phyloP scores from a whole-genome alignment of 345 rosid genomes.

The Microcos paniculata region DNA sequence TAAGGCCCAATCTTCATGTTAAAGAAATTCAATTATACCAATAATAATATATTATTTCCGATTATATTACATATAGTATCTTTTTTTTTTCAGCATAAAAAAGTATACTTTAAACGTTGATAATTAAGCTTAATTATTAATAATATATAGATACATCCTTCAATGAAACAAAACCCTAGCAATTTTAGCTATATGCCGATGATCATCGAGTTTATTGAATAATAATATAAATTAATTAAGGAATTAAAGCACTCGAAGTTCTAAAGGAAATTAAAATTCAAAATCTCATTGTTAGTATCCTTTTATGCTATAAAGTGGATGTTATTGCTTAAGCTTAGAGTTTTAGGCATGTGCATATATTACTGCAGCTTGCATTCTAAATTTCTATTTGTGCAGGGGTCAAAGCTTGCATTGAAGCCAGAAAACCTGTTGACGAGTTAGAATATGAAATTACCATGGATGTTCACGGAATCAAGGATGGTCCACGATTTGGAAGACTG shows the following conservation, averaged over 20 bases:
- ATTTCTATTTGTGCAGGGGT: constrained; percentile 54
- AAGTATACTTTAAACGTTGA: neutral
- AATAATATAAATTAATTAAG: neutral
- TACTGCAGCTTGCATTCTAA: neutral
- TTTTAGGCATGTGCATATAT: neutral
- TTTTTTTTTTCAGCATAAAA: too few species aligned
- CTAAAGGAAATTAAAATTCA: neutral
- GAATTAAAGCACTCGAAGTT: neutral
- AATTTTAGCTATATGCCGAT: too few species aligned
- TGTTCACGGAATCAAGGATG: constrained; percentile 69
- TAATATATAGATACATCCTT: neutral
- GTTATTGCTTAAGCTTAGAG: neutral
- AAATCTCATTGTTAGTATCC: constrained; percentile 51
- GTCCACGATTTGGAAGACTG: constrained; percentile 75
- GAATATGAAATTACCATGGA: constrained; percentile 65
- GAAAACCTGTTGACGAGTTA: constrained; percentile 57
- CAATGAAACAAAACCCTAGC: neutral
- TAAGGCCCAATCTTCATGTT: neutral
- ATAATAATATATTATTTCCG: too few species aligned
- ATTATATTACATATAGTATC: too few species aligned
- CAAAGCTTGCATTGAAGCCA: constrained; percentile 55
- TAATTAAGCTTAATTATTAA: too few species aligned
- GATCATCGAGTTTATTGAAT: neutral
- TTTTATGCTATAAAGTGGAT: neutral
- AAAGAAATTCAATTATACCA: too few species aligned